Evolutionary conservation across 352 stramenopile species (phyloP), one percentile per base, ranked within the genome.

Genomic region (Elongisporangium anandrum): DNA sequence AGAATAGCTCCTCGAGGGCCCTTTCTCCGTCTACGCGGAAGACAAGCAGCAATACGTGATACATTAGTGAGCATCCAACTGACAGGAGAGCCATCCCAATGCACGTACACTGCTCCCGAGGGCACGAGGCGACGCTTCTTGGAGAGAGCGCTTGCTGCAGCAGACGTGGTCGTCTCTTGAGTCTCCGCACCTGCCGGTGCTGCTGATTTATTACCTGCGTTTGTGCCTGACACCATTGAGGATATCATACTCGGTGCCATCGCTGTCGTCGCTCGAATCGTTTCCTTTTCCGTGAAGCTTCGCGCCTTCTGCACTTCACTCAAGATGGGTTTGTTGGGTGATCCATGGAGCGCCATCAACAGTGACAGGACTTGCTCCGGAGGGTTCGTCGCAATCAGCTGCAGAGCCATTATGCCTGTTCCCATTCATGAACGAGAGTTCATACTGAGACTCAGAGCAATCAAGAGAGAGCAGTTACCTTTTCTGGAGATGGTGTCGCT

Each of bases 1-100:
- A 88, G 60, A 49, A 82, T 90, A 19, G 80, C 78, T 17, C 78
- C 80, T 53, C 69, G 69, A 8, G 74, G 65, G 0, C 68, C 77
- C 59, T 81, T 87, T 19, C 76, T 63, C 51, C 74, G 64, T 59
- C 77, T 90, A 23, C 29, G 23, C 8, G 59, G 62, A 16, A 16
- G 50, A 16, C 4, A 47, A 34, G 54, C 26, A 56, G 15, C 16
- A 56, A 47, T 20, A 57, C 24, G 34, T 45, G 34, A 45, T 0
- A 9, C 34, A 45, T 17, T 45, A n/a, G n/a, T n/a, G n/a, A n/a
- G n/a, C n/a, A n/a, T n/a, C 4, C 34, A 16, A 17, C 13, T 17
- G 7, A 17, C 34, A 45, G 17, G 34, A 45, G 34, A 12, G n/a
- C n/a, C 34, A 3, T 17, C 10, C 12, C 17, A 12, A 16, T 4